A percentile compares a stretch with the other conserved stretches of the same genome.
Evolutionary conservation across 345 rosid species (phyloP).

Genomic region (Bruguiera parviflora): DNA sequence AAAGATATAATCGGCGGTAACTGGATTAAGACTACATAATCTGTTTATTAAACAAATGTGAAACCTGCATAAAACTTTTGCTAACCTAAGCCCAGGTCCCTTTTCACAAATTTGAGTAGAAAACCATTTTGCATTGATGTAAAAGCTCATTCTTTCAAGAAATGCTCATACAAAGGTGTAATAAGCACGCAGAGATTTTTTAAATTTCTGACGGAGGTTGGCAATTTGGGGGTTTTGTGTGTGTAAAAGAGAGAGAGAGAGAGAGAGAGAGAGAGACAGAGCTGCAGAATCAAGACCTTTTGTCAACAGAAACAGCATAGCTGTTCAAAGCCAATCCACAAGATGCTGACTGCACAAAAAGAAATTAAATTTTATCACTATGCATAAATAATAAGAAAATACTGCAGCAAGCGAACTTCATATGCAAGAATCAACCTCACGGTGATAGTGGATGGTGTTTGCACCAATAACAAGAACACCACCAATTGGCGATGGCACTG

Average conservation of each 20-base stretch:
- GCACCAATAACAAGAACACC: constrained; percentile 91
- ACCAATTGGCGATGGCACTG: constrained; percentile 95
- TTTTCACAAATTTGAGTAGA: not conserved
- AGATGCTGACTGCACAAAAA: constrained; percentile 77
- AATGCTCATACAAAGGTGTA: too few relatives aligned
- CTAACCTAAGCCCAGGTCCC: not conserved
- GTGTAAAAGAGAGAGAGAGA: not conserved
- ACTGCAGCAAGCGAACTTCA: constrained; percentile 3
- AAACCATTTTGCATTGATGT: not conserved
- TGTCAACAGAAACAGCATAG: constrained; percentile 72
- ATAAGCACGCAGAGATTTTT: too few relatives aligned
- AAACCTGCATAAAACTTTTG: not conserved
- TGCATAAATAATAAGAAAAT: constrained; percentile 4
- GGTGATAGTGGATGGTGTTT: constrained; percentile 84
- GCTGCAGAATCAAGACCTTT: constrained; percentile 51
- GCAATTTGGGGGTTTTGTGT: too few relatives aligned
- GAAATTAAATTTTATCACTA: constrained; percentile 9
- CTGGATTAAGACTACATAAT: not conserved
- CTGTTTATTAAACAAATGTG: constrained; percentile 2
- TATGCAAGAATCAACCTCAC: constrained; percentile 55
- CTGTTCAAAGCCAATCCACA: constrained; percentile 81
- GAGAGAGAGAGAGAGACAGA: not conserved
- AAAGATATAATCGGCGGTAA: constrained; percentile 8
- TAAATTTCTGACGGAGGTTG: too few relatives aligned
- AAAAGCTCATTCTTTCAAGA: too few relatives aligned